Percentiles rank a stretch among this genome's conserved stretches.
Conservation (phyloP, 2,329 filamentous ascomycete genomes). For the Fusarium sp. region DNA sequence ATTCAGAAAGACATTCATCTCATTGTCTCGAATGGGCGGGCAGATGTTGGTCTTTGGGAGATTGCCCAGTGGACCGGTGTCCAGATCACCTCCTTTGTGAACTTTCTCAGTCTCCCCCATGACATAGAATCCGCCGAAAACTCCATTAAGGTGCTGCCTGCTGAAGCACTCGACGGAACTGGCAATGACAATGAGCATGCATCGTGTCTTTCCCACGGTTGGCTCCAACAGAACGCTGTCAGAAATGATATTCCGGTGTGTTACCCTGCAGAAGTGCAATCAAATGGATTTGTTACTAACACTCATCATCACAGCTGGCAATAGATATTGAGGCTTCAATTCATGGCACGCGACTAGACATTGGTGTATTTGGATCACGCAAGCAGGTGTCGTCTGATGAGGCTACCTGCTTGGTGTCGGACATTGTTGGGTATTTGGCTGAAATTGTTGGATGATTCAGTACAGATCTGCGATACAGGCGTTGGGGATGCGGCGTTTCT, state of each 20-base stretch:
- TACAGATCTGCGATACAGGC: neutral
- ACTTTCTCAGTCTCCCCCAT: conserved; percentile 75
- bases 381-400: conserved; percentile 42
- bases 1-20: conserved; percentile 77
- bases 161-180: neutral
- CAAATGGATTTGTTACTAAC: neutral
- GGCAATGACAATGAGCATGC: neutral
- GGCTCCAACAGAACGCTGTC: conserved; percentile 41
- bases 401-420: conserved; percentile 43
- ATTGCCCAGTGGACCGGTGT: conserved; percentile 81
- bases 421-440: conserved; percentile 39
- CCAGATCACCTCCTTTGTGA: conserved; percentile 79
- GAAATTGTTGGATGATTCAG: conserved; percentile 1
- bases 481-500: neutral
- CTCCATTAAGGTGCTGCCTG: conserved; percentile 15
- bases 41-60: conserved; percentile 76
- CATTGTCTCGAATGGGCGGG: conserved; percentile 64
- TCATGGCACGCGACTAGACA: conserved; percentile 47
- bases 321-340: conserved; percentile 57
- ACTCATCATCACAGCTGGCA: conserved; percentile 48
- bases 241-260: conserved; percentile 47
- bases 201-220: conserved; percentile 12
- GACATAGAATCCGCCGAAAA: neutral
- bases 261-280: neutral
- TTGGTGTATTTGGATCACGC: conserved; percentile 56